Conservation (phyloP, 2,329 filamentous ascomycete genomes). For the Phyllosticta citribraziliensis region DNA sequence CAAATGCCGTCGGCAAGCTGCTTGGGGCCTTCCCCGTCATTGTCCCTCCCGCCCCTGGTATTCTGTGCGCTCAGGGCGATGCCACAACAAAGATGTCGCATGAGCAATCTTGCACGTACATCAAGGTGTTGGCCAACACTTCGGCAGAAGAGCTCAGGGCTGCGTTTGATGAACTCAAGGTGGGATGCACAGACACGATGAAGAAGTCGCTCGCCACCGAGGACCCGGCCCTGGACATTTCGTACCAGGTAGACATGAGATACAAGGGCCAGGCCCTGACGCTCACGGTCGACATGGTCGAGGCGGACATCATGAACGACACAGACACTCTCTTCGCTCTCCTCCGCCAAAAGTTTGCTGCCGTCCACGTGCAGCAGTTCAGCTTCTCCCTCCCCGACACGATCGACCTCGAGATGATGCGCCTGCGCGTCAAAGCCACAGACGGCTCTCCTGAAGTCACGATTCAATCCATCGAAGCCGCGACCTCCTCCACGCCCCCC, state of each 20-base stretch:
- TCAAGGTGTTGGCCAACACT: slow-evolving; percentile 31
- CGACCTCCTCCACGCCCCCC: slow-evolving; percentile 20
- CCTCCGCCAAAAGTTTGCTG: slow-evolving; percentile 32
- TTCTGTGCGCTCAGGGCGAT: slow-evolving; percentile 42
- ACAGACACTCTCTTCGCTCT: slow-evolving; percentile 21
- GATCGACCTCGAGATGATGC: slow-evolving; percentile 40
- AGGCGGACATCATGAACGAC: slow-evolving; percentile 16
- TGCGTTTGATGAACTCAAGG: slow-evolving; percentile 27
- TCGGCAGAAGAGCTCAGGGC: slow-evolving; percentile 24
- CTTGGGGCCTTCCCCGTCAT: slow-evolving; percentile 44
- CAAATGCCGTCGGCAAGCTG: slow-evolving; percentile 40
- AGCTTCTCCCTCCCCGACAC: slow-evolving; percentile 31
- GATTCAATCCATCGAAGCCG: slow-evolving; percentile 26
- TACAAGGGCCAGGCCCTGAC: slow-evolving; percentile 39
- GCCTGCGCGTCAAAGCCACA: slow-evolving; percentile 35
- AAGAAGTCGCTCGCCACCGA: slow-evolving; percentile 25
- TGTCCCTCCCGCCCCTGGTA: slow-evolving; percentile 41
- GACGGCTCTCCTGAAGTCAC: slow-evolving; percentile 35
- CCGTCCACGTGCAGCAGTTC: slow-evolving; percentile 37
- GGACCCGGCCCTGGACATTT: slow-evolving; percentile 21
- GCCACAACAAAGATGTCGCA: slow-evolving; percentile 41
- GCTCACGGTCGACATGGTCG: slow-evolving; percentile 21
- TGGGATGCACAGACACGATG: slow-evolving; percentile 31
- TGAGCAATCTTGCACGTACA: slow-evolving; percentile 38
- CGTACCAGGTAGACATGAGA: slow-evolving; percentile 37